A percentile compares a stretch with the other conserved stretches of the same genome.
phyloP scores from a whole-genome alignment of 2,329 filamentous ascomycete species.

The Exserohilum rostratum region DNA sequence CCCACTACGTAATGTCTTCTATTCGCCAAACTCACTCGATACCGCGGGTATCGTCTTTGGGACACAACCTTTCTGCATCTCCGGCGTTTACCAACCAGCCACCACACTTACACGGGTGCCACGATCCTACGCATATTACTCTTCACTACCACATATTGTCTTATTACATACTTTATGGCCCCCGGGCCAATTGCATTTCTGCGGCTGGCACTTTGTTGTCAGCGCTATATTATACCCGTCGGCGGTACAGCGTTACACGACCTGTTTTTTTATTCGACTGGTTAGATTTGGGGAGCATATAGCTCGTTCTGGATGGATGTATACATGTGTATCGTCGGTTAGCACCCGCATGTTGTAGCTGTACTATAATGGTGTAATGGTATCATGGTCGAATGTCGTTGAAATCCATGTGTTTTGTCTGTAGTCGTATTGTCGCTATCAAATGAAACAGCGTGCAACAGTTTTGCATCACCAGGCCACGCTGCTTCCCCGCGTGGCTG shows the following conservation, averaged over 20 bases:
- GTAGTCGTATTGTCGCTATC: background rate
- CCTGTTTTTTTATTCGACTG: background rate
- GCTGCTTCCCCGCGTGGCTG: constrained; percentile 17
- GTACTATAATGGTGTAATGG: constrained; percentile 39
- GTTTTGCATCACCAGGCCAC: constrained; percentile 6
- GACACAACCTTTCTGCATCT: constrained; percentile 6
- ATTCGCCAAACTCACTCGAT: constrained; percentile 6
- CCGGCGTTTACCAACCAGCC: constrained; percentile 15
- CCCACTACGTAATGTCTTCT: constrained; percentile 22
- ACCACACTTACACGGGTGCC: constrained; percentile 25
- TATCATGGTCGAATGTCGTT: constrained; percentile 23
- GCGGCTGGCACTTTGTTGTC: constrained; percentile 1
- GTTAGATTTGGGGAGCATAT: constrained; percentile 7
- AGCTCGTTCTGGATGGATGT: constrained; percentile 22
- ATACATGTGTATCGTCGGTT: constrained; percentile 18
- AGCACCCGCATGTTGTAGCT: constrained; percentile 20
- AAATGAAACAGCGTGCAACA: background rate
- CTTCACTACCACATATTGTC: constrained; percentile 18
- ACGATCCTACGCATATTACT: constrained; percentile 28
- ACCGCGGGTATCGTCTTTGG: constrained; percentile 11
- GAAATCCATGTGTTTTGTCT: constrained; percentile 12
- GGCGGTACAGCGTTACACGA: constrained; percentile 5
- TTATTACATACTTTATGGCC: constrained; percentile 13
- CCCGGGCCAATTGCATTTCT: background rate
- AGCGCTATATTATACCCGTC: constrained; percentile 12